Evolutionary conservation across 2,329 filamentous ascomycete species (phyloP).

Genomic region (Teratosphaeria zuluensis): DNA sequence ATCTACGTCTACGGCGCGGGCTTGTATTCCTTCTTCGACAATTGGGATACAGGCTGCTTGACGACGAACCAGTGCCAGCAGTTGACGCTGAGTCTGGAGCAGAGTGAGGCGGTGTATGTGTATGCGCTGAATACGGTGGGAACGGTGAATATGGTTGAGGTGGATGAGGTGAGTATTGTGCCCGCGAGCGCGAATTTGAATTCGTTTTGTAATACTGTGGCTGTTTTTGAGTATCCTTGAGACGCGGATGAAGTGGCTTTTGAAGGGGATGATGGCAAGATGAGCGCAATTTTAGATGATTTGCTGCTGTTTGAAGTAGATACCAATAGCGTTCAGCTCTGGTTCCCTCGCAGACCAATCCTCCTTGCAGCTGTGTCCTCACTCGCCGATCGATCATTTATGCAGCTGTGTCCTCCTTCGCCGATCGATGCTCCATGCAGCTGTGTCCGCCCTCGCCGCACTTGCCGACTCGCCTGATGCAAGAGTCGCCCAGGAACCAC

Average conservation of each 20-base stretch:
- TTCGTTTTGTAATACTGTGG: constrained; percentile 17
- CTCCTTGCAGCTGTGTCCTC: too few species aligned
- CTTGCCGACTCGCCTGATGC: too few species aligned
- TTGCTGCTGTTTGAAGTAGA: not conserved
- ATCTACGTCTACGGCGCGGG: constrained; percentile 38
- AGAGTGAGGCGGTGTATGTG: constrained; percentile 33
- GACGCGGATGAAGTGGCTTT: not conserved
- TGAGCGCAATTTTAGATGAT: too few species aligned
- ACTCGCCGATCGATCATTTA: too few species aligned
- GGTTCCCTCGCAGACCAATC: too few species aligned
- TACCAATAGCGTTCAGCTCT: too few species aligned
- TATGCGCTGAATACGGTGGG: constrained; percentile 37
- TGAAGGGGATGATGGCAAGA: not conserved
- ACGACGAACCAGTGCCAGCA: constrained; percentile 39
- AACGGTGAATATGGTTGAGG: constrained; percentile 35
- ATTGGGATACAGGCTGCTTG: constrained; percentile 43
- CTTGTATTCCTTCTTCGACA: constrained; percentile 53
- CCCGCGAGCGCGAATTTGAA: constrained; percentile 15
- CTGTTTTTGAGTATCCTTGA: constrained; percentile 24
- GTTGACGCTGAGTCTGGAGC: constrained; percentile 34
- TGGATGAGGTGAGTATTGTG: constrained; percentile 19
- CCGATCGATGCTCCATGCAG: too few species aligned
- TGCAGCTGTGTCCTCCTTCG: too few species aligned
- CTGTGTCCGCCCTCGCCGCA: too few species aligned
- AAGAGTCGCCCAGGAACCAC: too few species aligned